Base-by-base conservation (phyloP, 495 filamentous ascomycete genomes). In the Emericellopsis terricola region DNA sequence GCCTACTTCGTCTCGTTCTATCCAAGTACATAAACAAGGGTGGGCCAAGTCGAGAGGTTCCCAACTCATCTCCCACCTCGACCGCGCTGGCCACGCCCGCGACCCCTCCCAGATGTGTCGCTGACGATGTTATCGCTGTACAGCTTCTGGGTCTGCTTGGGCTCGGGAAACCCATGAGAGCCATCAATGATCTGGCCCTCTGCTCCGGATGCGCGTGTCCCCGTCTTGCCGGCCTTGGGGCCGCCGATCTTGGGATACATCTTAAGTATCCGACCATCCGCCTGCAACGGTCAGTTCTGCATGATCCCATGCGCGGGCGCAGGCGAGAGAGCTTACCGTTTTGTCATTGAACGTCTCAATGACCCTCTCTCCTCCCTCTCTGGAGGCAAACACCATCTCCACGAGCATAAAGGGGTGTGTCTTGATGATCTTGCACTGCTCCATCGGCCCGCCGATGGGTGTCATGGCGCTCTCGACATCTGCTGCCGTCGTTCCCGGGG, bases 401-500 rank as follows among this genome's bases (percentile, higher is more conserved):
- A 79, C 84, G 28, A 83, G 81, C 19, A 96, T 82, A 3, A 73
- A 75, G 0, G 89, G 87, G 11, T 60, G 52, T 6, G 71, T 62
- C 30, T 71, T 72, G 11, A 80, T 60, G 13, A 97, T 58, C 26
- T 65, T 69, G 52, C 86, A 93, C 40, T 67, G 72, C 19, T 68
- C 47, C 38, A 91, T 71, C 34, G 74, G 58, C 19, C 82, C 81
- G 1, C 74, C 76, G 2, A 78, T 53, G 2, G 77, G 73, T 27
- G 70, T 69, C 59, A 94, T 68, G 28, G 83, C 84, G 38, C 78
- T 74, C 55, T 93, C 81, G 31, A 96, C 92, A 51, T 97, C 89
- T 24, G 81, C 86, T 2, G 82, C 83, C 3, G 89, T 94, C 3
- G 89, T 97, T 24, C 89, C 89, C 3, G 75, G 75, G 3, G 84